A percentile compares a stretch with the other conserved stretches of the same genome.
phyloP scores from a whole-genome alignment of 768 basidiomycete genomes.

The Suillus subluteus region DNA sequence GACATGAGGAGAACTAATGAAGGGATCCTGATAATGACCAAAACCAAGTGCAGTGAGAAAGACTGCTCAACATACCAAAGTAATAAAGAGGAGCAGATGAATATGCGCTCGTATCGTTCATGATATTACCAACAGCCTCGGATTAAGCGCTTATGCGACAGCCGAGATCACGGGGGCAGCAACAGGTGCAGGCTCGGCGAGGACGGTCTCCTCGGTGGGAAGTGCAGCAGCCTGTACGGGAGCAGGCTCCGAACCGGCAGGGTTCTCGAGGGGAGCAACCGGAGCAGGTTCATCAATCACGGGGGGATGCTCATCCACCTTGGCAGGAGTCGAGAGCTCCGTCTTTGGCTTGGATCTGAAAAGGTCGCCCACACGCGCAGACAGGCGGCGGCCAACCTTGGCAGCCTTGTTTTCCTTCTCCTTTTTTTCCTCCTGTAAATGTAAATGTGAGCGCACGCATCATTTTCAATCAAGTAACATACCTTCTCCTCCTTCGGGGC shows the following conservation, averaged over 20 bases:
- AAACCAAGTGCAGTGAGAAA: slow-evolving; percentile 41
- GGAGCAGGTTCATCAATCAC: slow-evolving; percentile 83
- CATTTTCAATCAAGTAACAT: background rate
- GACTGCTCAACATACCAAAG: slow-evolving; percentile 42
- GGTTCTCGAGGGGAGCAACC: slow-evolving; percentile 84
- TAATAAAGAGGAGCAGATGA: slow-evolving; percentile 35
- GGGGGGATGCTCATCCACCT: slow-evolving; percentile 89
- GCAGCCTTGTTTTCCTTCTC: slow-evolving; percentile 50
- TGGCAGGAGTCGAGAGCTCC: slow-evolving; percentile 69
- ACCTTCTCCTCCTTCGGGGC: slow-evolving; percentile 67
- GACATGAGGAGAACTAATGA: slow-evolving; percentile 36
- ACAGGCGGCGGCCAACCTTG: slow-evolving; percentile 84
- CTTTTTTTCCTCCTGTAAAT: slow-evolving; percentile 51
- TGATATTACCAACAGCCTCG: slow-evolving; percentile 31
- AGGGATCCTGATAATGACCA: slow-evolving; percentile 35
- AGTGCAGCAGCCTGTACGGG: slow-evolving; percentile 40
- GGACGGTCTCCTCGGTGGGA: slow-evolving; percentile 26
- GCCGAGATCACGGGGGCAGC: slow-evolving; percentile 75
- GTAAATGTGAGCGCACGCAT: background rate
- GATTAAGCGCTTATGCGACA: slow-evolving; percentile 60
- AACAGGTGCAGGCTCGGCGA: slow-evolving; percentile 44
- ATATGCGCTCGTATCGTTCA: slow-evolving; percentile 49
- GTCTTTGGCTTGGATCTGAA: slow-evolving; percentile 77
- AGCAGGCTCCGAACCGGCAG: slow-evolving; percentile 53
- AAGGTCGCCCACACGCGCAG: slow-evolving; percentile 79